A percentile compares a stretch with the other conserved stretches of the same genome.
Conservation (phyloP, 2,329 filamentous ascomycete genomes). For the Phyllosticta citriasiana region DNA sequence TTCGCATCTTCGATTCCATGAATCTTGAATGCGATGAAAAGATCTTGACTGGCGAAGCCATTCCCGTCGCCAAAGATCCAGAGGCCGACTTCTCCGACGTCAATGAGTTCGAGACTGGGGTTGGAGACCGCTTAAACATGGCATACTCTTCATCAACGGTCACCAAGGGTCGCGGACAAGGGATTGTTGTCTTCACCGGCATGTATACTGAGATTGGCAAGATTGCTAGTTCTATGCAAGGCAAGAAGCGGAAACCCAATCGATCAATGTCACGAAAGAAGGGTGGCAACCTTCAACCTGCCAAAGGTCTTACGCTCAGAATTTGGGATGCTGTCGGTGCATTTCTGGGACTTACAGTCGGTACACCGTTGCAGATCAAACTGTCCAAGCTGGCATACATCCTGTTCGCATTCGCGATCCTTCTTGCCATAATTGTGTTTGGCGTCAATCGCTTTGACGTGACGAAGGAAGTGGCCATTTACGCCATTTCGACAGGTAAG, state of each 20-base stretch:
- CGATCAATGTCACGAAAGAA: slow-evolving; percentile 29
- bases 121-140: slow-evolving; percentile 59
- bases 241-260: slow-evolving; percentile 37
- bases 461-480: slow-evolving; percentile 29
- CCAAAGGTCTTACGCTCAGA: slow-evolving; percentile 15
- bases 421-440: slow-evolving; percentile 28
- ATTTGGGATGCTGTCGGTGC: slow-evolving; percentile 12
- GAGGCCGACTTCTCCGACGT: slow-evolving; percentile 39
- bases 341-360: slow-evolving; percentile 19
- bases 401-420: slow-evolving; percentile 27
- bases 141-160: slow-evolving; percentile 64
- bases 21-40: slow-evolving; percentile 71
- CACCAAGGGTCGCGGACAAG: slow-evolving; percentile 58
- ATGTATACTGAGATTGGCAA: slow-evolving; percentile 69
- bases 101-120: slow-evolving; percentile 40
- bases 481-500: slow-evolving; percentile 24
- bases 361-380: slow-evolving; percentile 14
- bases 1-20: slow-evolving; percentile 53
- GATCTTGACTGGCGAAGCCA: slow-evolving; percentile 62
- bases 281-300: slow-evolving; percentile 35
- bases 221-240: slow-evolving; percentile 55
- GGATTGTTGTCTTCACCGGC: slow-evolving; percentile 58
- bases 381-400: slow-evolving; percentile 14
- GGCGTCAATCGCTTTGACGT: slow-evolving; percentile 27
- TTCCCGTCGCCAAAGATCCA: slow-evolving; percentile 57